Percentiles rank a stretch among this genome's conserved stretches.
These are phyloP conservation scores for Kwoniella sp. DNA, from an alignment of 768 basidiomycete species.

Conservation along the genomic window DNA sequence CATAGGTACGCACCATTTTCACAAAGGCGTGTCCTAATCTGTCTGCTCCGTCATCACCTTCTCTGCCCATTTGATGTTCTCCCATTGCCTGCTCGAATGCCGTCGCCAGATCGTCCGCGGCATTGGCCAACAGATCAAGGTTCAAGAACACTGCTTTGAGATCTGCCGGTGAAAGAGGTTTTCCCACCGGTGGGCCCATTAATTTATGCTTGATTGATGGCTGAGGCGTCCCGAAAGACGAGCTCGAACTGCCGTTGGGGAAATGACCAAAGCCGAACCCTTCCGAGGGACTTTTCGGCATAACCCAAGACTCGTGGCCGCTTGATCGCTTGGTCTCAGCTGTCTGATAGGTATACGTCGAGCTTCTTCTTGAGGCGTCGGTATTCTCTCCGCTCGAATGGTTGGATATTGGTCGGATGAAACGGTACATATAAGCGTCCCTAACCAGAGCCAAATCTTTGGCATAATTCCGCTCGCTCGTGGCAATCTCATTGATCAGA, in stretches of 20 bases:
- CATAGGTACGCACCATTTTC: conserved; percentile 35
- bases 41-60: conserved; percentile 43
- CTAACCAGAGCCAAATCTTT: conserved; percentile 53
- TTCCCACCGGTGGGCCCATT: conserved; percentile 30
- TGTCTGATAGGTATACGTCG: conserved; percentile 44
- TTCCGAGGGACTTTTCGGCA: conserved; percentile 27
- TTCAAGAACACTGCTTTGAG: conserved; percentile 54
- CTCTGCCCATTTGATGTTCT: conserved; percentile 37
- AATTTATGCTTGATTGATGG: conserved; percentile 19
- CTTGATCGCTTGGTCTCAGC: conserved; percentile 38
- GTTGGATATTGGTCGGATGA: conserved; percentile 40
- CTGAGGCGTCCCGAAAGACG: conserved; percentile 23
- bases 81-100: conserved; percentile 49
- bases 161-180: conserved; percentile 46
- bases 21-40: conserved; percentile 52
- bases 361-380: conserved; percentile 32
- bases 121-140: conserved; percentile 51
- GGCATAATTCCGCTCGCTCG: conserved; percentile 55
- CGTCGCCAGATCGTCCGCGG: conserved; percentile 51
- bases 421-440: conserved; percentile 50
- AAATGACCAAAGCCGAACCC: conserved; percentile 14
- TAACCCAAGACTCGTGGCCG: conserved; percentile 23
- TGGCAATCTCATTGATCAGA: conserved; percentile 54
- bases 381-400: conserved; percentile 30
- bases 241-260: conserved; percentile 9